Percentiles rank a stretch among this genome's conserved stretches.
Conservation (phyloP, 208 protist species). For the Spongospora subterranea region DNA sequence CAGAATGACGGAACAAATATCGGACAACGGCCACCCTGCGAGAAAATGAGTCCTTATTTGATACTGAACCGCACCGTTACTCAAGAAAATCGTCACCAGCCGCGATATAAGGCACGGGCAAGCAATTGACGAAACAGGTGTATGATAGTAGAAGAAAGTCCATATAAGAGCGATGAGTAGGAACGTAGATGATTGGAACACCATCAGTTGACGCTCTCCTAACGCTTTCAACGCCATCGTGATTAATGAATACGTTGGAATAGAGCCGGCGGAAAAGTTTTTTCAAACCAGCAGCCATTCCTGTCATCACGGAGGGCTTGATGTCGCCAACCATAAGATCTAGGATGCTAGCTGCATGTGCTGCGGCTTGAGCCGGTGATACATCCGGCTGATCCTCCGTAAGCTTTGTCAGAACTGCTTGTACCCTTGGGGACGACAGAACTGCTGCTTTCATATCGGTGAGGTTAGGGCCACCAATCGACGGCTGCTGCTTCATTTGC, state of each 20-base stretch:
- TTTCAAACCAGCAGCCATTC: not conserved
- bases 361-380: not conserved
- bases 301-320: not conserved
- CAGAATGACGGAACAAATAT: slow-evolving; percentile 57
- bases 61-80: not conserved
- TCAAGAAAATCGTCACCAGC: slow-evolving; percentile 55
- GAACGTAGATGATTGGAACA: slow-evolving; percentile 37
- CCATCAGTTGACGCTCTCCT: not conserved
- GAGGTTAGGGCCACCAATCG: not conserved
- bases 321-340: slow-evolving; percentile 35
- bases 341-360: not conserved
- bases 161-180: slow-evolving; percentile 56
- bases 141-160: slow-evolving; percentile 56
- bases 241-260: not conserved
- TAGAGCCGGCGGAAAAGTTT: not conserved
- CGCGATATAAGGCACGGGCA: slow-evolving; percentile 50
- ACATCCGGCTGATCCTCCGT: not conserved
- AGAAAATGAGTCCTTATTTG: not conserved
- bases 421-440: not conserved
- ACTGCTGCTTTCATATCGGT: slow-evolving; percentile 1
- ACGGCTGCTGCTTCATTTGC: not conserved
- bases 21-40: not conserved
- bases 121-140: slow-evolving; percentile 1
- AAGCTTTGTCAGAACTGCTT: not conserved
- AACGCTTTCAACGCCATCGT: not conserved